phyloP scores from a whole-genome alignment of 352 stramenopile species.

The Globisporangium megalacanthum region DNA sequence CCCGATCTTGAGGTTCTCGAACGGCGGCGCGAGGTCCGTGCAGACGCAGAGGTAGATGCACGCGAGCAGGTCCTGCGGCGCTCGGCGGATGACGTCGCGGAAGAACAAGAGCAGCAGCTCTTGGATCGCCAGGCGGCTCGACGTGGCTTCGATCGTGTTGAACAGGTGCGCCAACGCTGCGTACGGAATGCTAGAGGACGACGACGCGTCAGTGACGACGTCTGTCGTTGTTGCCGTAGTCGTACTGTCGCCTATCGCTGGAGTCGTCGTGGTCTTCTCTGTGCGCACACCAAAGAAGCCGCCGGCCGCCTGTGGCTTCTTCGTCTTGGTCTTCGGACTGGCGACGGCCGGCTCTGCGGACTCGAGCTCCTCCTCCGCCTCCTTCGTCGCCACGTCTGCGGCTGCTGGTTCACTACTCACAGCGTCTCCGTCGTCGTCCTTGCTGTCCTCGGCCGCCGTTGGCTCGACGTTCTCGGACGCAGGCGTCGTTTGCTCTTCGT shows the following conservation, averaged over 20 bases:
- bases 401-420: not conserved
- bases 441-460: not conserved
- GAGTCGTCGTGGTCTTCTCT: constrained; percentile 16
- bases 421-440: not conserved
- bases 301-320: not conserved
- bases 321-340: not conserved
- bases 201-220: constrained; percentile 1
- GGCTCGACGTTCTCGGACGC: not conserved
- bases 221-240: not conserved
- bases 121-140: constrained; percentile 78
- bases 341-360: not conserved
- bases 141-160: constrained; percentile 67
- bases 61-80: constrained; percentile 79
- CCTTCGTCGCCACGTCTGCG: not conserved
- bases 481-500: not conserved
- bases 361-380: not conserved
- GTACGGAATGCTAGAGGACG: constrained; percentile 31
- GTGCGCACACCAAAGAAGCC: constrained; percentile 29
- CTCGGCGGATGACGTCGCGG: constrained; percentile 61
- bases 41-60: constrained; percentile 91
- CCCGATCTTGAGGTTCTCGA: constrained; percentile 97
- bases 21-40: constrained; percentile 92
- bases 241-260: constrained; percentile 15
- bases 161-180: constrained; percentile 63
- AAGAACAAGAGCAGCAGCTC: constrained; percentile 86